phyloP scores from a whole-genome alignment of 1,139 yeast species.

The Sugiyamaella grinbergsii region DNA sequence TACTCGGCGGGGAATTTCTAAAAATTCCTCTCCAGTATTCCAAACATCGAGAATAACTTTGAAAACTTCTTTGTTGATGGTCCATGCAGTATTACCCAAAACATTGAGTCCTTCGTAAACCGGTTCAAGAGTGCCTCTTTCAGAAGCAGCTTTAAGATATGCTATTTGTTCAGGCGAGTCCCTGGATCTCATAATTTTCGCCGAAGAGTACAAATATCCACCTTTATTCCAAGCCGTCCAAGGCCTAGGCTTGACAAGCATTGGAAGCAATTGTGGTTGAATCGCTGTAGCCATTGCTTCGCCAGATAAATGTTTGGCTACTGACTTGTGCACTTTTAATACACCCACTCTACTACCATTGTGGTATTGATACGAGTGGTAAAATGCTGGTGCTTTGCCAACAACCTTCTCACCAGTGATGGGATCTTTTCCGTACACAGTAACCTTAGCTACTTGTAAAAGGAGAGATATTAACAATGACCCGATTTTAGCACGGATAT shows the following conservation, averaged over 20 bases:
- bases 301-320: conserved; percentile 66
- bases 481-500: conserved; percentile 77
- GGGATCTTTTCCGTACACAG: conserved; percentile 78
- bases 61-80: conserved; percentile 73
- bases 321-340: conserved; percentile 69
- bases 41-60: conserved; percentile 73
- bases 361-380: conserved; percentile 80
- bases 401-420: conserved; percentile 63
- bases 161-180: conserved; percentile 91
- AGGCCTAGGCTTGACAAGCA: conserved; percentile 85
- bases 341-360: conserved; percentile 83
- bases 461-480: conserved; percentile 74
- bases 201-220: conserved; percentile 71
- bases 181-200: conserved; percentile 69
- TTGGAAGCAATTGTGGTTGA: conserved; percentile 89
- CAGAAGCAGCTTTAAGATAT: conserved; percentile 81
- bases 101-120: conserved; percentile 86
- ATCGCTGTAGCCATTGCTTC: conserved; percentile 67
- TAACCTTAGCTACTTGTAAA: conserved; percentile 78
- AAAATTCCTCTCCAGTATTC: conserved; percentile 79
- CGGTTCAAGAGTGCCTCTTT: conserved; percentile 60
- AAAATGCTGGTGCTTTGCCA: conserved; percentile 87
- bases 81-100: conserved; percentile 89
- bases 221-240: conserved; percentile 85
- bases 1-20: conserved; percentile 70